These are phyloP conservation scores for Myochromella boudieri DNA, from an alignment of 768 basidiomycete genomes.

Conservation along the genomic window DNA sequence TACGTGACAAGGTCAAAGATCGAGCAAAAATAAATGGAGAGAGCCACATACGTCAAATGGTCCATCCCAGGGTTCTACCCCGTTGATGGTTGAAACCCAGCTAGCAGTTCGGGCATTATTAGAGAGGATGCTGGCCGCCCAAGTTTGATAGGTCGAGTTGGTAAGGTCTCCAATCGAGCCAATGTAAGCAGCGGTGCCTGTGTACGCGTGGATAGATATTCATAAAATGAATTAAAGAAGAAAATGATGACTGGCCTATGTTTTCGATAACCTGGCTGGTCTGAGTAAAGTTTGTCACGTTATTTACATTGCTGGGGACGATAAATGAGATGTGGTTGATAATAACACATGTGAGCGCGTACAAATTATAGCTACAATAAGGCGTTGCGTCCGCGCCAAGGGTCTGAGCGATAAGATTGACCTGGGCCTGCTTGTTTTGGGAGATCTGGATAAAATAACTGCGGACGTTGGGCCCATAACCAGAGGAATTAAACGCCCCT, in stretches of 20 bases:
- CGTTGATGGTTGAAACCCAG: slow-evolving; percentile 40
- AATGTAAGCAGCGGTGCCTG: slow-evolving; percentile 45
- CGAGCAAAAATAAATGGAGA: background rate
- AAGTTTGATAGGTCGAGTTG: slow-evolving; percentile 35
- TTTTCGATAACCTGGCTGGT: slow-evolving; percentile 14
- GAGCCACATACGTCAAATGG: slow-evolving; percentile 37
- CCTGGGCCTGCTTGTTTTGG: slow-evolving; percentile 17
- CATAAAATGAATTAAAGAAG: background rate
- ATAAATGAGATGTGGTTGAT: background rate
- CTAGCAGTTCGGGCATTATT: slow-evolving; percentile 50
- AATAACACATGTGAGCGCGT: slow-evolving; percentile 7
- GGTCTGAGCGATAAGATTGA: slow-evolving; percentile 18
- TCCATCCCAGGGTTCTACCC: slow-evolving; percentile 39
- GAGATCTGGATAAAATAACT: slow-evolving; percentile 11
- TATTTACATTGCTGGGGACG: slow-evolving; percentile 9
- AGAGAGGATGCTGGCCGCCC: slow-evolving; percentile 48
- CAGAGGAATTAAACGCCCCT: slow-evolving; percentile 13
- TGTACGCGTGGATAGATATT: background rate
- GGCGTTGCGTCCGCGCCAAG: slow-evolving; percentile 43
- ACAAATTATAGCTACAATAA: slow-evolving; percentile 56
- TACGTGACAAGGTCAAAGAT: slow-evolving; percentile 2
- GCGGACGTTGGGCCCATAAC: slow-evolving; percentile 8
- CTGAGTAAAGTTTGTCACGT: slow-evolving; percentile 14
- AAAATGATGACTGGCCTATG: slow-evolving; percentile 6
- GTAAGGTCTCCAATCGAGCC: slow-evolving; percentile 43